Conservation (phyloP, 495 filamentous ascomycete genomes). For the Durotheca rogersii region DNA sequence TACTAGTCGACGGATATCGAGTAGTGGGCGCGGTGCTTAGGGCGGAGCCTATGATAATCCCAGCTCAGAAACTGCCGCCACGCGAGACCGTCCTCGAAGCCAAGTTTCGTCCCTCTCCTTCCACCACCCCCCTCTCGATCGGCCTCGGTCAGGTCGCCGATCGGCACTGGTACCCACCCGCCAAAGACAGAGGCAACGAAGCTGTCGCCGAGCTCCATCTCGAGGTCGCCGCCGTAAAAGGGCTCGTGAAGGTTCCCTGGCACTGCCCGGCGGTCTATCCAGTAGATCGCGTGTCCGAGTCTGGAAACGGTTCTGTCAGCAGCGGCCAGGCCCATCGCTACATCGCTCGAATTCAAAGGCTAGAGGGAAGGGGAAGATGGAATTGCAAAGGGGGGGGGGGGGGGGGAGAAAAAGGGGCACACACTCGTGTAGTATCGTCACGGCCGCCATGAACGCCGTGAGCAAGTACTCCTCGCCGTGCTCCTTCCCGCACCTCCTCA, state of each 20-base stretch:
- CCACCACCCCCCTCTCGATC: not conserved
- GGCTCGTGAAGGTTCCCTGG: constrained; percentile 39
- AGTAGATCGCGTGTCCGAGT: constrained; percentile 43
- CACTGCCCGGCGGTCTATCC: constrained; percentile 39
- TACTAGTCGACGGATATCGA: constrained; percentile 42
- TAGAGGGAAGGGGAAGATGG: not conserved
- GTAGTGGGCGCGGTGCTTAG: constrained; percentile 39
- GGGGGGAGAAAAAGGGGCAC: constrained; percentile 3
- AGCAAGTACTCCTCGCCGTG: constrained; percentile 41
- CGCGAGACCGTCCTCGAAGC: constrained; percentile 38
- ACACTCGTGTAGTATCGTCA: constrained; percentile 45
- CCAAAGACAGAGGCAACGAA: constrained; percentile 43
- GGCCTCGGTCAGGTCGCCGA: constrained; percentile 13
- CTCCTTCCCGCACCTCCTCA: constrained; percentile 30
- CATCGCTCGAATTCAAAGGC: too few species aligned
- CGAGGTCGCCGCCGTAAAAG: constrained; percentile 41
- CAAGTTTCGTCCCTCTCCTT: constrained; percentile 5
- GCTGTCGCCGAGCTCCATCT: constrained; percentile 47
- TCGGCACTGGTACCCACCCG: constrained; percentile 41
- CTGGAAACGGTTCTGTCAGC: constrained; percentile 25
- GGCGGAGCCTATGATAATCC: constrained; percentile 38
- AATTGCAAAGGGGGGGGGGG: too few species aligned
- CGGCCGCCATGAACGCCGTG: constrained; percentile 43
- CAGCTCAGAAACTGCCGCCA: constrained; percentile 41
- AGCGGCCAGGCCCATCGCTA: too few species aligned